Base-by-base conservation (phyloP, 2,329 filamentous ascomycete species). In the Huntiella decipiens region DNA sequence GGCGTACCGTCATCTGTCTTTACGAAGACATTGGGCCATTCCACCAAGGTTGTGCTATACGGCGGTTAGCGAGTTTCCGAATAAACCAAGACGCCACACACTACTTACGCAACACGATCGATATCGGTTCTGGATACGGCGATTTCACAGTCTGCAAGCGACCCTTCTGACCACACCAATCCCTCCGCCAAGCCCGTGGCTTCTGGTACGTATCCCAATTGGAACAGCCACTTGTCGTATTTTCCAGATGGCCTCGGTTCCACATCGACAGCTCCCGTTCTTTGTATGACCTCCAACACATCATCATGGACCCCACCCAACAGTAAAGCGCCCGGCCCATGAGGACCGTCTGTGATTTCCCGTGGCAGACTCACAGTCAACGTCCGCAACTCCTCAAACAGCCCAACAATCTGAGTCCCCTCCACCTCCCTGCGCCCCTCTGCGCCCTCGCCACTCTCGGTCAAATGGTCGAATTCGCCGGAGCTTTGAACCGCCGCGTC, bases 221-320 rank as follows among this genome's bases (percentile, higher is more conserved):
- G 58, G 45, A 80, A 75, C 8, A 79, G 53, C 64, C 74, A 80
- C 58, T 77, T 79, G 50, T 70, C 65, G 47, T 66, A 68, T 4
- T 59, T 60, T 34, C 47, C 57, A 13, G 48, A 52, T 36, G 41
- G 17, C 4, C 40, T 50, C 44, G 45, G 51, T 33, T 40, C 46
- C 13, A 44, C 36, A 4, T 44, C 32, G 11, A 48, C 36, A 16
- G 31, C 46, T 10, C 36, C 36, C 17, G 36, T 44, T 32, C 36
- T 31, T 49, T 44, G 47, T 3, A 59, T 19, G 8, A 48, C 37
- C 17, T 54, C 46, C 49, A 55, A 47, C 4, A 60, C 54, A 22
- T 54, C 53, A 13, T 60, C 54, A 43, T 62, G 56, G 10, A 62
- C 41, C n/a, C 55, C 55, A 12, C 61, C 61, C 40, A 34, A 13